Base-by-base conservation (phyloP, 2,329 filamentous ascomycete species). In the Penicillium frequentans region DNA sequence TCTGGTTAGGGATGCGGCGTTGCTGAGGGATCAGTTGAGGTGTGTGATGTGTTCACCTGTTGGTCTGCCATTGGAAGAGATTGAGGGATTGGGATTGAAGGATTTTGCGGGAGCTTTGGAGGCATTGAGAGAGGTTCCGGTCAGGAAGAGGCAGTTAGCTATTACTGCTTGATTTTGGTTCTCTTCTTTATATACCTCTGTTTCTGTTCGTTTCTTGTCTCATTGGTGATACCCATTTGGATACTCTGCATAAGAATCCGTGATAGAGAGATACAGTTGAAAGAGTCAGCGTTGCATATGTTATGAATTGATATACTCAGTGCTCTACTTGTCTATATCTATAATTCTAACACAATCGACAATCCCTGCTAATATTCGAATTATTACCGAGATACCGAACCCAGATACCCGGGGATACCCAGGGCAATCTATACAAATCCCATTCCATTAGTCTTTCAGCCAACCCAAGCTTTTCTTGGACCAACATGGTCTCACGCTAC, bases 141-240 rank as follows among this genome's bases (percentile, higher is more conserved):
- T 39, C 1, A 52, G 37, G 35, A 24, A 47, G 52, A 43, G 47
- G 49, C 59, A 64, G 19, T 58, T 73, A 59, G 64, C 69, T 35
- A 72, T 73, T 60, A 71, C 68, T 19, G 68, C 68, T 29, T 66
- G 62, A 33, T 33, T 33, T 59, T 72, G 58, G 59, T 29, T 11
- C 10, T 11, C 9, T 29, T 29, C 27, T 11, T 58, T 39, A 19
- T 43, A 16, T 23, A 26, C 1, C 14, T 44, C n/a, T 14, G 10
- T 29, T 45, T 26, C 31, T 16, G n/a, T 33, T 7, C 19, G 14
- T 14, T 26, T 44, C n/a, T 51, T 39, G 14, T 21, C 5, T 19
- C 26, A 23, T 35, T 43, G 11, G 14, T 48, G 29, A 43, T 49
- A 39, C 14, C 26, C 23, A 14, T 47, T 35, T 35, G 14, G 19